Base-by-base conservation (phyloP, 192 early-diverging fungal species). In the Rhizophagus sp. region DNA sequence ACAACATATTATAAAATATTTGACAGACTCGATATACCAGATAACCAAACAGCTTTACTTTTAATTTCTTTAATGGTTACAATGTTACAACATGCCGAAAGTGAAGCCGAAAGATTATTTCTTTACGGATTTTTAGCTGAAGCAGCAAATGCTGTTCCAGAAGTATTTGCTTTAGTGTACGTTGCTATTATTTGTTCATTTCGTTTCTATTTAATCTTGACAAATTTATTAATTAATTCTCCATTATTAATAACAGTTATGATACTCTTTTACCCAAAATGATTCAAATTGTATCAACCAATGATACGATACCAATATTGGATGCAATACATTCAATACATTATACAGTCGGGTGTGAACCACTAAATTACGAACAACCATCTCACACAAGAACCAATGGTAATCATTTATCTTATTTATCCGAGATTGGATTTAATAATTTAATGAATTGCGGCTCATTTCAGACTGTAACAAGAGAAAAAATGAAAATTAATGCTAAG, bases 41-140 rank as follows among this genome's bases (percentile, higher is more conserved):
- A 89, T 72, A 90, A 95, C 64, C 85, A 85, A 34, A 88, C 88
- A n/a, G 89, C 91, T 3, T 79, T 92, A 34, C 81, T 94, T 66
- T 80, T 93, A 41, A 81, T 92, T 30, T 90, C 92, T 2, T 79
- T 94, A 82, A 82, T 95, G 82, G 91, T 90, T 27, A 88, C 89
- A 12, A 87, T 95, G 84, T 83, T 96, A 57, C 88, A 95, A 64
- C 89, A 86, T 69, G 87, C 92, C 1, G 93, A 96, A 73, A 89
- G 86, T 27, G 94, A 94, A 75, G 80, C 86, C 13, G 95, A 96
- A 86, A 82, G 87, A 24, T 62, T 92, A 44, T 94, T 92, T 78
- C 84, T 96, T 24, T 96, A 95, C 68, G 90, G 90, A 3, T 90
- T 93, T 81, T 81, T 96, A 30, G 90, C 93, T 44, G 94, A 96